Percentiles rank a stretch among this genome's conserved stretches.
phyloP scores from a whole-genome alignment of 345 rosid genomes.

The Lenwebbia sp. region DNA sequence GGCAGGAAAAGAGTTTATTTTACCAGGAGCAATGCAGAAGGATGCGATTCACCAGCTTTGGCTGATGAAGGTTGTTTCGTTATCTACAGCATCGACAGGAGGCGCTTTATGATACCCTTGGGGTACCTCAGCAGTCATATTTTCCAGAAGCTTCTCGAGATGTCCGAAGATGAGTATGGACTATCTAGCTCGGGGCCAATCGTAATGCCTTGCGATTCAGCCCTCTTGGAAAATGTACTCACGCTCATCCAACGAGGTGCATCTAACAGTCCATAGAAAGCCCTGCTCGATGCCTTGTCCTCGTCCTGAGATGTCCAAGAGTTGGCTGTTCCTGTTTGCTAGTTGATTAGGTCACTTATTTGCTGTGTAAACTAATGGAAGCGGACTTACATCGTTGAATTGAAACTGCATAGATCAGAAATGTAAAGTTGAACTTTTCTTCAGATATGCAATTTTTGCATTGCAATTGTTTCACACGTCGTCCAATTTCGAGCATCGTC shows the following conservation, averaged over 20 bases:
- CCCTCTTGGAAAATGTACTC: background rate
- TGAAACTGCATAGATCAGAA: background rate
- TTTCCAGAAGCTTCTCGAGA: background rate
- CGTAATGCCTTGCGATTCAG: background rate
- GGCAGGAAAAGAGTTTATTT: background rate
- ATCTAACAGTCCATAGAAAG: background rate
- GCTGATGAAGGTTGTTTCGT: constrained; percentile 13
- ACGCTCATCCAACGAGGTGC: background rate
- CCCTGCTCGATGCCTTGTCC: background rate
- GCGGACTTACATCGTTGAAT: background rate
- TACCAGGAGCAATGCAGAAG: background rate
- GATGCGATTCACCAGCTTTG: background rate
- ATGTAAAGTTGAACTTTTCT: background rate
- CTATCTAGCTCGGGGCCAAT: background rate
- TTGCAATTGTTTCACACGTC: background rate
- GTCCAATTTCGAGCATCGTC: background rate
- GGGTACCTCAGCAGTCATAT: background rate
- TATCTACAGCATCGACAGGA: constrained; percentile 5
- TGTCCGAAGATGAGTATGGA: constrained; percentile 3
- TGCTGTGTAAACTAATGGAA: background rate
- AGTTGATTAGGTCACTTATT: background rate
- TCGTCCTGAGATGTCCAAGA: background rate
- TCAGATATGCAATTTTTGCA: background rate
- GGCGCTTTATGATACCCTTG: constrained; percentile 2
- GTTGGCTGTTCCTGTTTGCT: background rate